These are phyloP conservation scores for Fusarium ramigenum DNA, from an alignment of 2,329 filamentous ascomycete genomes.

Conservation along the genomic window DNA sequence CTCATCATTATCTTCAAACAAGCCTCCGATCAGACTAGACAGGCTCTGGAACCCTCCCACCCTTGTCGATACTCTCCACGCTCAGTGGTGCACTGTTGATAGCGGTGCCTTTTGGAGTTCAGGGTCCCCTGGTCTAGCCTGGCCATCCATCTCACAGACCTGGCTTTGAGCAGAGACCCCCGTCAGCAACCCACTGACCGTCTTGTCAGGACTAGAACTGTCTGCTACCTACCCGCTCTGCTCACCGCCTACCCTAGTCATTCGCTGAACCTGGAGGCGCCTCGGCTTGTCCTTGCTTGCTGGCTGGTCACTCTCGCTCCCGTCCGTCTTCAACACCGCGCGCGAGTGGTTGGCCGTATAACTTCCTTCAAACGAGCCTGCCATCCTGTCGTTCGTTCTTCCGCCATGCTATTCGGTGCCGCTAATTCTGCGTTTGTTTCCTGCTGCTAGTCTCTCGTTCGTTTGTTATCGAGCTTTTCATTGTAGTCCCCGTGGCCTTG, in stretches of 20 bases:
- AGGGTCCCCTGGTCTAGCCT: slow-evolving; percentile 37
- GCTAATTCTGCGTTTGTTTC: slow-evolving; percentile 35
- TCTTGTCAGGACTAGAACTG: slow-evolving; percentile 33
- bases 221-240: slow-evolving; percentile 25
- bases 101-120: slow-evolving; percentile 27
- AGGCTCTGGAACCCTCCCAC: slow-evolving; percentile 4
- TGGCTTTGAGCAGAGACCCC: slow-evolving; percentile 22
- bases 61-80: slow-evolving; percentile 16
- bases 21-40: slow-evolving; percentile 29
- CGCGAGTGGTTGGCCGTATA: slow-evolving; percentile 41
- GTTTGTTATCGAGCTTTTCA: slow-evolving; percentile 31
- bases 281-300: slow-evolving; percentile 18
- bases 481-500: slow-evolving; percentile 28
- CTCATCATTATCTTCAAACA: slow-evolving; percentile 21
- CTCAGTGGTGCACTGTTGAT: slow-evolving; percentile 26
- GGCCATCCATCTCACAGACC: slow-evolving; percentile 34
- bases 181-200: slow-evolving; percentile 32
- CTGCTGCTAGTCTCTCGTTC: slow-evolving; percentile 43
- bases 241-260: slow-evolving; percentile 43
- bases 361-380: slow-evolving; percentile 35
- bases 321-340: slow-evolving; percentile 36
- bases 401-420: slow-evolving; percentile 41
- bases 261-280: slow-evolving; percentile 32
- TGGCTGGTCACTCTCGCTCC: slow-evolving; percentile 30
- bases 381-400: slow-evolving; percentile 35